Base-by-base conservation (phyloP, 352 stramenopile genomes). In the Phytophthora nicotianae region DNA sequence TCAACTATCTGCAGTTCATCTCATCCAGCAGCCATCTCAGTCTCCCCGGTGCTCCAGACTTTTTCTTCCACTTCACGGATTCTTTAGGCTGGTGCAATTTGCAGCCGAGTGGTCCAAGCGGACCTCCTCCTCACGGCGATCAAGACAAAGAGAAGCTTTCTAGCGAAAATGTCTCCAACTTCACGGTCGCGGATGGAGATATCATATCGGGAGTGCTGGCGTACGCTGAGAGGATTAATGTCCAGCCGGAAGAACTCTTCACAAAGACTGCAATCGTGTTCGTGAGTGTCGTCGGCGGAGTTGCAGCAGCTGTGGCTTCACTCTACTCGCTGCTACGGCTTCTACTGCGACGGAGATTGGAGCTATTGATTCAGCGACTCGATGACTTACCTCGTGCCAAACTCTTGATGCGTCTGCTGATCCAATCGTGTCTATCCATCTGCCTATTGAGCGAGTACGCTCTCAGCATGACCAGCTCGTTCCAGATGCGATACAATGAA, bases 381-480 rank as follows among this genome's bases (percentile, higher is more conserved):
- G 78, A 87, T n/a, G 80, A 91, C 27, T 58, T 91, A 32, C 83
- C 83, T 24, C 80, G 77, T 24, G 81, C 80, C 7, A 86, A 88
- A 66, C 66, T 91, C n/a, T 70, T 91, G 14, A 67, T 89, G 64
- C 78, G 83, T 9, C 56, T 89, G 42, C 50, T 91, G 20, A 86
- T 75, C 21, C 83, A 91, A 64, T 86, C 78, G 14, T 87, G 79
- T 49, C 58, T 91, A 23, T 89, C 80, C 13, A 86, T 91, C 38
- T 89, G 80, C 43, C 72, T 91, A n/a, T 75, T 91, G 68, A 89
- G 79, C 53, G 83, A 91, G 55, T 91, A 91, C 65, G 83, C 83
- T 19, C 60, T 91, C 49, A 89, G 78, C 66, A 89, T 91, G 80
- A 91, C 83, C 23, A 87, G 77, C 50, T 86, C 78, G 6, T 91